Evolutionary conservation across 129 eudicot species (phyloP), one percentile per base, ranked within the genome.

Genomic region (Daucus carota): DNA sequence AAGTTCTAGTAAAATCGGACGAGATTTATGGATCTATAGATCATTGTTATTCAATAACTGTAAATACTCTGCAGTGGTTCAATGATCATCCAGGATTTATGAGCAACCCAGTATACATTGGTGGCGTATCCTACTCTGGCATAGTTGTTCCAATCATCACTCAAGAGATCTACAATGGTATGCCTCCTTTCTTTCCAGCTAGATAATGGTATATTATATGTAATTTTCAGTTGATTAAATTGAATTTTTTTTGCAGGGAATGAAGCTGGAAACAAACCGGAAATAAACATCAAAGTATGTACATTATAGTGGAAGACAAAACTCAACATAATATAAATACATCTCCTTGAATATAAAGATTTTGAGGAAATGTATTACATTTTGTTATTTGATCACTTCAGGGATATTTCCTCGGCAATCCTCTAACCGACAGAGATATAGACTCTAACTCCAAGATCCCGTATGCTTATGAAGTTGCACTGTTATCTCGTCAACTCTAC

Each of bases 321-420:
- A 36, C 40, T 36, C 40, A 36, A 36, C 40, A 36, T 36, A 36
- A 36, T 36, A 36, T 17, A 36, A 5, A 36, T 36, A 5, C 40
- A 5, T 36, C 40, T 36, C 40, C 2, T 1, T 2, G 5, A 36
- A 36, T 36, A 36, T n/a, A n/a, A n/a, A n/a, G n/a, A n/a, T n/a
- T n/a, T n/a, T n/a, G n/a, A n/a, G n/a, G n/a, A n/a, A n/a, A n/a
- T n/a, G n/a, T n/a, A n/a, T n/a, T n/a, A n/a, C n/a, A 38, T 3
- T 38, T 38, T 38, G 41, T 38, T 38, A 38, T 2, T 38, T 38
- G 8, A 40, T 40, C 8, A 40, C 40, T 8, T 38, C n/a, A 69
- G 73, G 73, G 73, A n/a, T 69, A 69, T 31, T 18, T 69, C 29
- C 22, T 69, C 18, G 73, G 73, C 17, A 69, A 69, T 69, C 73